Evolutionary conservation across 2,329 filamentous ascomycete genomes (phyloP), one percentile per base, ranked within the genome.

Genomic region (Neodidymelliopsis sp.): DNA sequence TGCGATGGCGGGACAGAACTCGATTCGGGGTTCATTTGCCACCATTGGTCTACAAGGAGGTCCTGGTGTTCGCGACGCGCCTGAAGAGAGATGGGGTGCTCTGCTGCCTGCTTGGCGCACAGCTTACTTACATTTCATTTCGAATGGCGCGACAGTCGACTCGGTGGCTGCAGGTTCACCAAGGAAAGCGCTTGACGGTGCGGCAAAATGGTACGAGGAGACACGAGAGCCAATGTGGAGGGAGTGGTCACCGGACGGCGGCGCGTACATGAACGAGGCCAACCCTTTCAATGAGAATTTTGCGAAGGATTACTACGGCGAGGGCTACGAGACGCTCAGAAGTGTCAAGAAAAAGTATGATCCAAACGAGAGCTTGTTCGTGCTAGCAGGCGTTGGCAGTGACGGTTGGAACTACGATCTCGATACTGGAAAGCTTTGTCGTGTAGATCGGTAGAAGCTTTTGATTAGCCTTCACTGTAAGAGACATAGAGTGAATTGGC

Each of bases 51-150:
- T 71, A 2, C 60, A 65, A 31, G 67, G 60, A 18, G 69, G 70
- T 2, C 58, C 62, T 4, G 67, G 68, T 11, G 62, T 69, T 2
- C 53, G 56, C 19, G 50, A 65, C 18, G 55, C 43, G 0, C 39
- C 59, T 2, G 30, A 42, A 2, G n/a, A 40, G 7, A 51, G 24
- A 20, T 66, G 48, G 48, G 69, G 67, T 20, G 61, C 69, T 6
- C 54, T 72, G 15, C 53, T 63, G 22, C 66, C 67, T 0, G 66
- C 66, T 0, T 76, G 74, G 73, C 62, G 66, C 15, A 53, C 49
- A 2, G 62, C 70, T 4, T 74, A 74, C 16, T 41, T 67, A 2
- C 70, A 72, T 27, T 47, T 65, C 11, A 64, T 70, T 37, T 47
- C 62, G 2, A 65, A 55, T 4, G 65, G 68, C 0, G 66, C 57